phyloP scores from a whole-genome alignment of 2,329 filamentous ascomycete genomes.

The Cryphonectria nitschkei region DNA sequence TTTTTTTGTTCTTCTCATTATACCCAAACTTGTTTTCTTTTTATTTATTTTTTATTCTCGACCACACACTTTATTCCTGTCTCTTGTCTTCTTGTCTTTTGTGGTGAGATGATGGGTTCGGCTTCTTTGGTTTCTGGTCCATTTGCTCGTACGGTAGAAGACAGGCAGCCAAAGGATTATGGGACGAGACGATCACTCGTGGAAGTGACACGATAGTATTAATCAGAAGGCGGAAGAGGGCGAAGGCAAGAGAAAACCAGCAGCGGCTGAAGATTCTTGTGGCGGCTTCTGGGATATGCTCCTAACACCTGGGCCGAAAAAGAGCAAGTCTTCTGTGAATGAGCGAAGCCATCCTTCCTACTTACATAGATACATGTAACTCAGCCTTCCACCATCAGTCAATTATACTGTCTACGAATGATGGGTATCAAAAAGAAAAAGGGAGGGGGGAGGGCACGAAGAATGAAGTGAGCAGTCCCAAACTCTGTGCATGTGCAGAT shows the following conservation, averaged over 20 bases:
- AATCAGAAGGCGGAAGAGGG: background rate
- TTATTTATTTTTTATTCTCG: background rate
- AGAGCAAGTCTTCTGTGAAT: background rate
- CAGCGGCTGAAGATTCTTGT: background rate
- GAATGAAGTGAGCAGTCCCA: slow-evolving; percentile 3
- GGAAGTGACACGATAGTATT: background rate
- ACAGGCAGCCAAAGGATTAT: background rate
- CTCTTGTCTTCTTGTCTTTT: background rate
- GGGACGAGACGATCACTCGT: background rate
- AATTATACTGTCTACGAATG: background rate
- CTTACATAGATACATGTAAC: background rate
- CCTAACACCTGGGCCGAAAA: background rate
- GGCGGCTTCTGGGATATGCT: background rate
- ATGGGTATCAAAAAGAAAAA: background rate
- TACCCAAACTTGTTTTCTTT: slow-evolving; percentile 19
- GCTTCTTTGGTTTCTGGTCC: background rate
- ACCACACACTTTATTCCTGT: background rate
- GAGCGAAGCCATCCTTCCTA: slow-evolving; percentile 11
- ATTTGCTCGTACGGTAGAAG: background rate
- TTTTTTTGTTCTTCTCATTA: slow-evolving; percentile 17
- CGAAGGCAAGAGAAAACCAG: background rate
- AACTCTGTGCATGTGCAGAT: background rate
- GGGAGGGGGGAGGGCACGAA: background rate
- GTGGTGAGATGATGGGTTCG: background rate
- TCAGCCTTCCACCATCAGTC: background rate